A percentile compares a stretch with the other conserved stretches of the same genome.
Conservation (phyloP, 1,139 yeast genomes). For the Magnusiomyces ingens region DNA sequence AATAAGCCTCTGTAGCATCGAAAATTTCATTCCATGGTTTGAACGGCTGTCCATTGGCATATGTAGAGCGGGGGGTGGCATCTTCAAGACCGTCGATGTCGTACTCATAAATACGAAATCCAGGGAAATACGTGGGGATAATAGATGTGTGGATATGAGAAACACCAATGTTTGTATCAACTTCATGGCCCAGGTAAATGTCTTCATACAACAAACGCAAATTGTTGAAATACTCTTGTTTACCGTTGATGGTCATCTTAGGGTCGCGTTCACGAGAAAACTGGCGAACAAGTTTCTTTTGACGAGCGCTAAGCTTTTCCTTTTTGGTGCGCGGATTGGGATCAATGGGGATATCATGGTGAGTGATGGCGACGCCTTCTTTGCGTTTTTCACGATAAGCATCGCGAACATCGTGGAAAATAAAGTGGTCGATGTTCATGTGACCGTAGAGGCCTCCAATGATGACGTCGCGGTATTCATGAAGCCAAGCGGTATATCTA, state of each 20-base stretch:
- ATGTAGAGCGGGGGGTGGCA: constrained; percentile 9
- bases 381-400: constrained; percentile 12
- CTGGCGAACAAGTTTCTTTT: constrained; percentile 16
- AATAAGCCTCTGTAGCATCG: constrained; percentile 37
- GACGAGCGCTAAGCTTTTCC: constrained; percentile 12
- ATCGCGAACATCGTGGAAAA: constrained; percentile 57
- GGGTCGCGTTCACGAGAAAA: constrained; percentile 15
- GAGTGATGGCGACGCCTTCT: constrained; percentile 15
- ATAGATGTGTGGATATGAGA: constrained; percentile 68
- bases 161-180: constrained; percentile 55
- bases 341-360: not conserved
- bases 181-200: constrained; percentile 9
- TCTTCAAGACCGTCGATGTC: constrained; percentile 51
- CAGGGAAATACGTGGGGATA: constrained; percentile 83
- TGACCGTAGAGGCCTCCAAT: constrained; percentile 82
- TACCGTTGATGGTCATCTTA: constrained; percentile 8
- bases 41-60: constrained; percentile 19
- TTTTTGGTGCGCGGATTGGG: not conserved
- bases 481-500: constrained; percentile 68
- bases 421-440: constrained; percentile 82
- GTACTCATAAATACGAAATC: constrained; percentile 79
- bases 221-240: constrained; percentile 18
- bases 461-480: constrained; percentile 75
- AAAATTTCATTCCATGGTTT: constrained; percentile 51
- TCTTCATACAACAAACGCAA: constrained; percentile 15